phyloP scores from a whole-genome alignment of 2,329 filamentous ascomycete genomes.

The Verticillium tricorpus region DNA sequence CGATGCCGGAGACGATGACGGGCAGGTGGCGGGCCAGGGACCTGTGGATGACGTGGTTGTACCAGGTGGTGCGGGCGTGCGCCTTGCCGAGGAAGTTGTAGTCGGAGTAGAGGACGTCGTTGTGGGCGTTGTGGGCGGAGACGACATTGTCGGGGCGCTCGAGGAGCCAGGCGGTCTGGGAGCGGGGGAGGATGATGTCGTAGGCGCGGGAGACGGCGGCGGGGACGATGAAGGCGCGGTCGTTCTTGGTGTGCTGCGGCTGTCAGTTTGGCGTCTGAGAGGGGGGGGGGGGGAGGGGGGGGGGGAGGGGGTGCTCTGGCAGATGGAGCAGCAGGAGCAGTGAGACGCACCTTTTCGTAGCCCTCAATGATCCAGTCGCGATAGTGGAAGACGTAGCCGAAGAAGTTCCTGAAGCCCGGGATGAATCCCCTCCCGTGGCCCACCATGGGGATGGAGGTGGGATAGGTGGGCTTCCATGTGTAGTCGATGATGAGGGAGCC shows the following conservation, averaged over 20 bases:
- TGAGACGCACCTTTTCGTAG: conserved; percentile 30
- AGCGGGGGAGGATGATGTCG: conserved; percentile 39
- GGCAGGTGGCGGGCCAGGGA: conserved; percentile 36
- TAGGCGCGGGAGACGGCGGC: conserved; percentile 33
- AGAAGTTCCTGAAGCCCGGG: conserved; percentile 32
- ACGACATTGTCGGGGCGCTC: conserved; percentile 40
- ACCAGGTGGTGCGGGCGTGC: conserved; percentile 31
- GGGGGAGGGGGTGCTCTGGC: background rate
- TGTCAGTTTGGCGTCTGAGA: background rate
- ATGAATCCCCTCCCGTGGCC: conserved; percentile 31
- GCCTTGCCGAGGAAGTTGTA: conserved; percentile 37
- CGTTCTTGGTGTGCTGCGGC: conserved; percentile 34
- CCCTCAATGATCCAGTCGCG: conserved; percentile 36
- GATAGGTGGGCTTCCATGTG: conserved; percentile 32
- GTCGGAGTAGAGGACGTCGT: conserved; percentile 28
- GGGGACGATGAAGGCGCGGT: conserved; percentile 36
- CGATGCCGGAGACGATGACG: conserved; percentile 32
- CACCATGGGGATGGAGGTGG: conserved; percentile 33
- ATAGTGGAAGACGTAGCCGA: conserved; percentile 31
- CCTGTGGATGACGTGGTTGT: conserved; percentile 37
- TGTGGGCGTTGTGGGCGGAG: conserved; percentile 35
- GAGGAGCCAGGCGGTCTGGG: conserved; percentile 40
- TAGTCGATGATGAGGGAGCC: conserved; percentile 35
- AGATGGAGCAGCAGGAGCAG: background rate
- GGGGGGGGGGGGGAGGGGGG: background rate